Conservation (phyloP, 108 stramenopile genomes). For the Bacterosira constricta region DNA sequence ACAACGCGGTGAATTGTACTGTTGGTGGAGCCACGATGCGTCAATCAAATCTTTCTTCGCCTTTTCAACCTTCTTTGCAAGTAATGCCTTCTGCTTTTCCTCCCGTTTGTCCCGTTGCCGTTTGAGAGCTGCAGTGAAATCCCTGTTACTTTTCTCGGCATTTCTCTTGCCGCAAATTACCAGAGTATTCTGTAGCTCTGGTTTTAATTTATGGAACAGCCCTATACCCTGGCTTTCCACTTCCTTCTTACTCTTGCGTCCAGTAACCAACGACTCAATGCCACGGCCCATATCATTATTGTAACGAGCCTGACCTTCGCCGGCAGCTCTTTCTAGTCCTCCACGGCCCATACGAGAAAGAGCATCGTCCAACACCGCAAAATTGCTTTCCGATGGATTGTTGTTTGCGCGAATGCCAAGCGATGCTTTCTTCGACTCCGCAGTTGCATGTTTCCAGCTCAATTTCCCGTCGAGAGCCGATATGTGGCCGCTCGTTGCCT, state of each 20-base stretch:
- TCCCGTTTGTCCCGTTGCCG: background rate
- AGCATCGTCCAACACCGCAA: slow-evolving; percentile 10
- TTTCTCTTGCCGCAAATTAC: background rate
- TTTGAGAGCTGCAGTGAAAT: background rate
- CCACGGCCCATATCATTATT: slow-evolving; percentile 2
- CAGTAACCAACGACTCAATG: background rate
- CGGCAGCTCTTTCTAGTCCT: background rate
- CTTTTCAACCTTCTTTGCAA: background rate
- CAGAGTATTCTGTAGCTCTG: background rate
- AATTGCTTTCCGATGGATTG: slow-evolving; percentile 9
- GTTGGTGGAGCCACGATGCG: slow-evolving; percentile 1
- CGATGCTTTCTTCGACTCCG: background rate
- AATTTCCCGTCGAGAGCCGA: background rate
- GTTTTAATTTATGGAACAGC: background rate
- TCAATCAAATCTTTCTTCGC: slow-evolving; percentile 1
- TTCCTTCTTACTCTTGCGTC: background rate
- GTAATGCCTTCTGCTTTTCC: background rate
- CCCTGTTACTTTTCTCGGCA: background rate
- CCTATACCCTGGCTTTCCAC: background rate
- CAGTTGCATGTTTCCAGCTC: background rate
- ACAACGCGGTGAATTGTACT: slow-evolving; percentile 2
- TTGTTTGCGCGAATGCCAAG: slow-evolving; percentile 15
- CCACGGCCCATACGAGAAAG: background rate
- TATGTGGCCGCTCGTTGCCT: background rate
- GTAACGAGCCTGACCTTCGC: slow-evolving; percentile 2